These are phyloP conservation scores for Schwanniomyces yamadae DNA, from an alignment of 805 yeast species.

Conservation along the genomic window DNA sequence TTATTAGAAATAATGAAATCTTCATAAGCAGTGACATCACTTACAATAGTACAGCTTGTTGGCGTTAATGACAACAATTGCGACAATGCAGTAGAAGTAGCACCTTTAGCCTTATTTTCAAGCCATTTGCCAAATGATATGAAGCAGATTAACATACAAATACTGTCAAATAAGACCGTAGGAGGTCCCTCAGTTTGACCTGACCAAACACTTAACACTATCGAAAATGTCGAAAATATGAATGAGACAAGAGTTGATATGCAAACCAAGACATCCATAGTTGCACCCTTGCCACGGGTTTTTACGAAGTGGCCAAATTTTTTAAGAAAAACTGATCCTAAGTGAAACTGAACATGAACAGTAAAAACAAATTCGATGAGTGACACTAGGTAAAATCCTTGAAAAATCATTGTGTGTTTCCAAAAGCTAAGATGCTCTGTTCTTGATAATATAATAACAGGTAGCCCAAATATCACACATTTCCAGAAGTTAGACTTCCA, in stretches of 20 bases:
- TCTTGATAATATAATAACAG: conserved; percentile 55
- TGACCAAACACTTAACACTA: conserved; percentile 46
- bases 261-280: conserved; percentile 90
- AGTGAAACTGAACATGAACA: conserved; percentile 57
- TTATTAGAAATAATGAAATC: conserved; percentile 7
- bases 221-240: conserved; percentile 65
- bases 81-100: conserved; percentile 86
- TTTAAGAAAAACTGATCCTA: conserved; percentile 68
- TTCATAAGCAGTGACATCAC: conserved; percentile 32
- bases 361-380: conserved; percentile 58
- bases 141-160: conserved; percentile 79
- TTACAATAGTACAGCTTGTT: conserved; percentile 63
- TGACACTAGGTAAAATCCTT: conserved; percentile 67
- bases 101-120: conserved; percentile 91
- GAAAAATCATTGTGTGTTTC: conserved; percentile 36
- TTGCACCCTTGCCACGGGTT: conserved; percentile 59
- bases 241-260: conserved; percentile 81
- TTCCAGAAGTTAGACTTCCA: conserved; percentile 63
- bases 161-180: conserved; percentile 77
- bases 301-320: conserved; percentile 64
- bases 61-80: conserved; percentile 80
- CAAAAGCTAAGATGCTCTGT: conserved; percentile 38
- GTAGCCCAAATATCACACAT: conserved; percentile 57
- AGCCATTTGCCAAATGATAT: conserved; percentile 88
- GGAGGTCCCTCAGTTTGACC: conserved; percentile 51